Evolutionary conservation across 148 eudicot species (phyloP), one percentile per base, ranked within the genome.

Genomic region (Dysphania ambrosioides): DNA sequence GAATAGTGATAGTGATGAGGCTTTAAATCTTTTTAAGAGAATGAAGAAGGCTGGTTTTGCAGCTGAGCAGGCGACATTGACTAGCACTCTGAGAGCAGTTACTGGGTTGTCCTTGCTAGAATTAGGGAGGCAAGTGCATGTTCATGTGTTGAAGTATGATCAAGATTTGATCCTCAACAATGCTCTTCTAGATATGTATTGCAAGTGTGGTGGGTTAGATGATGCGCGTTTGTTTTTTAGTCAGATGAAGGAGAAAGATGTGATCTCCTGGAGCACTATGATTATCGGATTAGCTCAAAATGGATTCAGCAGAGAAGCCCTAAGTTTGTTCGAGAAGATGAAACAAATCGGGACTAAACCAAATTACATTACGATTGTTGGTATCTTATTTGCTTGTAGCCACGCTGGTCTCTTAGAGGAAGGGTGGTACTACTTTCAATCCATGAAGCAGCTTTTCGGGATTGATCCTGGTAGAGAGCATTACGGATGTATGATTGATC

Each of bases 401-500:
- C 88, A 85, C 76, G 88, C 84, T 2, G 86, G 88, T 49, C 75
- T 85, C 12, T 72, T 85, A 62, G 80, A 82, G 35, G 80, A 82
- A 49, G 86, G 88, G 30, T 73, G 76, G 75, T 60, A 57, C 71
- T 82, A 85, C 36, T 85, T 85, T 64, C 66, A 61, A 1, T 82
- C 88, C 31, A 82, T 85, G 88, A 85, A 83, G 76, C 60, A 78
- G 42, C 76, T 78, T 21, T 85, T 78, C 51, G 86, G 80, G 36
- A 80, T 82, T 69, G 82, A 78, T 18, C 82, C 80, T 0, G 79
- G 81, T 8, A 78, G 82, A 30, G 88, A 85, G 68, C 86, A 85
- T 62, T 85, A 85, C 49, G 88, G 86, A 31, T 85, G 88, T 71
- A 85, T 85, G 88, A 83, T 85, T 32, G 88, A 85, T 85, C 75